phyloP scores from a whole-genome alignment of 345 rosid species.

The Nephelium lappaceum region DNA sequence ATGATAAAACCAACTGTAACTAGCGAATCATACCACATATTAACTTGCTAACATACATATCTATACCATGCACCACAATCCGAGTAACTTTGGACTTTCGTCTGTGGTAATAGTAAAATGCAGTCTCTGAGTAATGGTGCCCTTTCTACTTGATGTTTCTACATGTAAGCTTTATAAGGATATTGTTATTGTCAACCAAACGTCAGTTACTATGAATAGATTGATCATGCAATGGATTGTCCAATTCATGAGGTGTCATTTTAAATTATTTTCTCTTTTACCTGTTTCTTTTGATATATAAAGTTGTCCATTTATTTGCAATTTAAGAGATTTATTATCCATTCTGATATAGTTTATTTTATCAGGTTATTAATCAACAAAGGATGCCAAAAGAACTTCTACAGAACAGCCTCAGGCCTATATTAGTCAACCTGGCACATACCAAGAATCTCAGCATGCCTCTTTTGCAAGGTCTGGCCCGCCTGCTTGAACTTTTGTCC shows the following conservation, averaged over 20 bases:
- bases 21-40: background rate
- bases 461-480: slow-evolving; percentile 96
- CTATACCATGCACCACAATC: background rate
- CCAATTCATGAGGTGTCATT: background rate
- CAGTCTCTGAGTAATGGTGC: background rate
- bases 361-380: slow-evolving; percentile 93
- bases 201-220: background rate
- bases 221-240: background rate
- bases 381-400: slow-evolving; percentile 99
- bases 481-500: slow-evolving; percentile 93
- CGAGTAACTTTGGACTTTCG: background rate
- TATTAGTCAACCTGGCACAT: slow-evolving; percentile 91
- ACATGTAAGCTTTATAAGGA: background rate
- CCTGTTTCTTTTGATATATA: background rate
- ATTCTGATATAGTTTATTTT: slow-evolving; percentile 16
- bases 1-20: background rate
- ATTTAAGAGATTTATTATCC: slow-evolving; percentile 4
- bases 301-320: slow-evolving; percentile 11
- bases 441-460: slow-evolving; percentile 99
- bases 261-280: background rate
- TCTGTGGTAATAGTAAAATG: background rate
- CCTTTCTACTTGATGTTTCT: background rate
- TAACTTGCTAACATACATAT: background rate
- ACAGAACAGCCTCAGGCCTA: slow-evolving; percentile 98
- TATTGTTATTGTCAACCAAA: background rate